Evolutionary conservation across 305 asterid genomes (phyloP).

Genomic region (Petunia hybrid): DNA sequence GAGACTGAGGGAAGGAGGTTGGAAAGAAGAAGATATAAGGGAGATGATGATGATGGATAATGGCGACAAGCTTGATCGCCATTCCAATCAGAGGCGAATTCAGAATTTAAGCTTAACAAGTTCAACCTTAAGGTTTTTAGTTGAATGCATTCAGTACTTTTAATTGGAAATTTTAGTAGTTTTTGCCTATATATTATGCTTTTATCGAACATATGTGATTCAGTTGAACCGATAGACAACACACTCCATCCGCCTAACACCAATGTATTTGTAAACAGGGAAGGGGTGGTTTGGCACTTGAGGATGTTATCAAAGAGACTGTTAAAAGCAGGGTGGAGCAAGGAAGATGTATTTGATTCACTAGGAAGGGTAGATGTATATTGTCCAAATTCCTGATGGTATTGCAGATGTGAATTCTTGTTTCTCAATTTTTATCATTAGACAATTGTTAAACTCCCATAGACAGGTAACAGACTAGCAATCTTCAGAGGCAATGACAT

Average conservation of each 20-base stretch:
- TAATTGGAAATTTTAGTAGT: too few species aligned
- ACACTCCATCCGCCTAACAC: background rate
- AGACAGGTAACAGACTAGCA: too few species aligned
- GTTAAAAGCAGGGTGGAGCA: conserved; percentile 82
- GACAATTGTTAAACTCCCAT: too few species aligned
- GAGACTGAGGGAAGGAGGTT: conserved; percentile 78
- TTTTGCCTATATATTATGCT: too few species aligned
- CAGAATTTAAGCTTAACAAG: background rate
- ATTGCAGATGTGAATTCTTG: conserved; percentile 28
- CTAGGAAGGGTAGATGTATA: conserved; percentile 52
- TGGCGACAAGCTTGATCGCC: conserved; percentile 28
- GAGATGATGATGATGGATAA: conserved; percentile 92
- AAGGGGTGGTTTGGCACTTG: conserved; percentile 49
- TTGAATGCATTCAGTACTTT: background rate
- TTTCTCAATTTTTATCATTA: too few species aligned
- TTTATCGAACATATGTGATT: too few species aligned
- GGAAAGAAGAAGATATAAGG: conserved; percentile 86
- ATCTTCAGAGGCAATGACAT: too few species aligned
- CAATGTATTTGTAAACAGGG: background rate
- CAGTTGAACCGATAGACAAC: background rate
- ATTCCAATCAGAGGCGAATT: too few species aligned
- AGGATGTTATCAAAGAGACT: conserved; percentile 52
- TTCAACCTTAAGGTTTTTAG: conserved; percentile 24
- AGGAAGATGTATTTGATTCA: conserved; percentile 74
- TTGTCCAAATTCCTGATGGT: conserved; percentile 40